A percentile compares a stretch with the other conserved stretches of the same genome.
These are phyloP conservation scores for Coemansia asiatica DNA, from an alignment of 192 early-diverging fungal genomes.

Conservation along the genomic window DNA sequence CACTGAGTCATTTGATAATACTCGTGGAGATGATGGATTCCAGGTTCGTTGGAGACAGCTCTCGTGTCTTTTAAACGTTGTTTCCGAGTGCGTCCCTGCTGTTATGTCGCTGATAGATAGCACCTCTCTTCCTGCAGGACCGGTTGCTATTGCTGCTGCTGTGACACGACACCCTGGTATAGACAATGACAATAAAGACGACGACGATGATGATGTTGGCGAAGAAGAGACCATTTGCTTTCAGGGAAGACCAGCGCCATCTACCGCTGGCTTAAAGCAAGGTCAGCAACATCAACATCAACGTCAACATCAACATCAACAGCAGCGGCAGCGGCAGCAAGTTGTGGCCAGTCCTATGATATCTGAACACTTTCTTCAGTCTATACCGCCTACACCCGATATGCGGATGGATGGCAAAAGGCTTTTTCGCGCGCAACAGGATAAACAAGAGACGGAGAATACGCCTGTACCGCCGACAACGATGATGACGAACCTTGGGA, in stretches of 20 bases:
- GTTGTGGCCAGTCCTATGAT: background rate
- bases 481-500: background rate
- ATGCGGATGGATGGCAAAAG: background rate
- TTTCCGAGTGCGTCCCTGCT: slow-evolving; percentile 23
- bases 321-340: background rate
- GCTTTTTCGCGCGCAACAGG: slow-evolving; percentile 7
- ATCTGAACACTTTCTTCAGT: slow-evolving; percentile 9
- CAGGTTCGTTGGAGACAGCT: slow-evolving; percentile 34
- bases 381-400: slow-evolving; percentile 28
- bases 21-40: background rate
- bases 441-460: slow-evolving; percentile 3
- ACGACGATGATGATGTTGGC: slow-evolving; percentile 12
- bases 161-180: background rate
- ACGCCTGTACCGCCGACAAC: slow-evolving; percentile 5
- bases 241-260: slow-evolving; percentile 23
- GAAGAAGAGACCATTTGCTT: slow-evolving; percentile 41
- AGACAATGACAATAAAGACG: slow-evolving; percentile 9
- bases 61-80: slow-evolving; percentile 19
- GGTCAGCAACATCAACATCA: background rate
- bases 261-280: slow-evolving; percentile 10
- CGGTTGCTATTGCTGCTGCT: background rate
- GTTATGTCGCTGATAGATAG: slow-evolving; percentile 17
- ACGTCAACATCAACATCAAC: slow-evolving; percentile 1
- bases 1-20: background rate
- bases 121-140: background rate